These are phyloP conservation scores for Emergomyces pasteurianus DNA, from an alignment of 2,329 filamentous ascomycete species.

Conservation along the genomic window DNA sequence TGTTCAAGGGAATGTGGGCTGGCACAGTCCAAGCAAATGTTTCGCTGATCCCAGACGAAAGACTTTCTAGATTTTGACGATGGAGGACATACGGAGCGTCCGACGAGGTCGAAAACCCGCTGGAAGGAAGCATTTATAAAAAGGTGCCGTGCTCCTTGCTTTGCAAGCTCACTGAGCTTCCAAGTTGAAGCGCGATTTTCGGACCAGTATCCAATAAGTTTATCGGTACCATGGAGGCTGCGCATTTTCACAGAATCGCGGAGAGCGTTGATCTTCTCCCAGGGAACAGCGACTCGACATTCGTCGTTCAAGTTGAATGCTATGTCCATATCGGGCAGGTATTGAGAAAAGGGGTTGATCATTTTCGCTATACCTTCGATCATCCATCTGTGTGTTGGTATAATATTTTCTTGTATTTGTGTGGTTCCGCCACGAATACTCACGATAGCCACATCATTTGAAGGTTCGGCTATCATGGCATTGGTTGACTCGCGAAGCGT, in stretches of 20 bases:
- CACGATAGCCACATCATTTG: conserved; percentile 45
- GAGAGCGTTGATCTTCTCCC: conserved; percentile 29
- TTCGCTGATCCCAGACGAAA: conserved; percentile 51
- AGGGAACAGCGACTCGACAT: conserved; percentile 44
- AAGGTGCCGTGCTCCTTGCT: conserved; percentile 21
- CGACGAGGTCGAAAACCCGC: conserved; percentile 29
- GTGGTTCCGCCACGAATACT: conserved; percentile 43
- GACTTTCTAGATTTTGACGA: conserved; percentile 48
- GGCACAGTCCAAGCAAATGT: conserved; percentile 53
- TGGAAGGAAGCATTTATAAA: conserved; percentile 32
- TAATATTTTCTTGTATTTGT: conserved; percentile 38
- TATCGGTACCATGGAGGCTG: conserved; percentile 11
- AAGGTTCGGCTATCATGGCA: conserved; percentile 41
- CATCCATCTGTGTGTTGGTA: conserved; percentile 48
- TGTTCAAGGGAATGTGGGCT: conserved; percentile 54
- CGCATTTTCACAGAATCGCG: conserved; percentile 14
- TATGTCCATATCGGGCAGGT: conserved; percentile 52
- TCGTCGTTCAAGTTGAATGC: conserved; percentile 53
- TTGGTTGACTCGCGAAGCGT: conserved; percentile 43
- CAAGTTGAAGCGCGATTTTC: conserved; percentile 25
- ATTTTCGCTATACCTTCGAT: conserved; percentile 42
- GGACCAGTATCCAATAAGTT: conserved; percentile 25
- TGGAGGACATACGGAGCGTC: conserved; percentile 48
- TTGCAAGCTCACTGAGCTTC: conserved; percentile 25
- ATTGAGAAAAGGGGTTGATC: conserved; percentile 42